Evolutionary conservation across 1,284 basidiomycete genomes (phyloP), one percentile per base, ranked within the genome.

Genomic region (Apiotrichum laibachii): DNA sequence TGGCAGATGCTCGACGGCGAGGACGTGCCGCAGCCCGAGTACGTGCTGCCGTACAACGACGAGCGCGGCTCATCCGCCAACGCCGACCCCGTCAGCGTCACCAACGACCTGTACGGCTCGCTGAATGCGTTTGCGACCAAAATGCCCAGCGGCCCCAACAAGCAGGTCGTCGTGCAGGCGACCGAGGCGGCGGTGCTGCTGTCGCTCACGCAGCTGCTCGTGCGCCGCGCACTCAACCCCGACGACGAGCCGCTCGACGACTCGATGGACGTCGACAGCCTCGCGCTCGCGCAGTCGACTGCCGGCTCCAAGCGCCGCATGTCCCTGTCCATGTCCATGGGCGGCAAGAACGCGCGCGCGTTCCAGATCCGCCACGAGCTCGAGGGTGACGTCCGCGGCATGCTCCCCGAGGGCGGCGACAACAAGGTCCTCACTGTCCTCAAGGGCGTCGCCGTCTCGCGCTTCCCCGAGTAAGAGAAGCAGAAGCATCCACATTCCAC

Each of bases 51-150:
- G 15, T 60, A 47, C 39, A 55, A 63, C 39, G 57, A 64, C 49
- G 68, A 65, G 35, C 59, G 58, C 21, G 16, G 50, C 11, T 39
- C 55, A 11, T 59, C 65, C 12, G 56, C 68, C 1, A 33, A 59
- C 3, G 52, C 56, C 37, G 75, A 77, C 56, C 68, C 73, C 5
- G 59, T 75, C n/a, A 68, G 68, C 19, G 58, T 72, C 21, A 42
- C 71, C 87, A 7, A 91, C 89, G 5, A 81, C 90, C 58, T 92
- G 87, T 44, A 92, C 88, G 1, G 78, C 89, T 13, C 82, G 88
- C 26, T 56, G 0, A 37, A 26, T 18, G 31, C 12, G 19, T 89
- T 91, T 74, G 79, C 91, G 2, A 86, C 85, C 2, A 88, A 87
- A 55, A 85, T 84, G 57, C 11, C 21, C 4, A 31, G 26, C 26